Evolutionary conservation across 2,329 filamentous ascomycete species (phyloP).

Genomic region (Neofusicoccum cordaticola): DNA sequence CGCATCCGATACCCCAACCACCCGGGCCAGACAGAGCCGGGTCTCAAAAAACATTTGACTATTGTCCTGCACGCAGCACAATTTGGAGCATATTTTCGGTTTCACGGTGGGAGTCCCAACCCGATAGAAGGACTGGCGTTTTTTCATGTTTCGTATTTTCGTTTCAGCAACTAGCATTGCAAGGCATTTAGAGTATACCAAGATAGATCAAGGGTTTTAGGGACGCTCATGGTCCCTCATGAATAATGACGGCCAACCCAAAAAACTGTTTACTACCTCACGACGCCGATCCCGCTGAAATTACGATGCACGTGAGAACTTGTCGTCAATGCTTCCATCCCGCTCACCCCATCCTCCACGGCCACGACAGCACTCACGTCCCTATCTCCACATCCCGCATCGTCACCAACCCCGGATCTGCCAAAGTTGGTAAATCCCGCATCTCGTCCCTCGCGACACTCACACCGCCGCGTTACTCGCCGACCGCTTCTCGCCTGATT

Average conservation of each 20-base stretch:
- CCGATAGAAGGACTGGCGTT: constrained; percentile 9
- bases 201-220: constrained; percentile 1
- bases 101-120: neutral
- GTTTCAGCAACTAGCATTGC: neutral
- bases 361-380: neutral
- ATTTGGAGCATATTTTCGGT: neutral
- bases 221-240: neutral
- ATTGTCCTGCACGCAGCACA: neutral
- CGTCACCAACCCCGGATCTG: constrained; percentile 1
- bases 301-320: neutral
- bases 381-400: neutral
- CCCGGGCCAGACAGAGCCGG: neutral
- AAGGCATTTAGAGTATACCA: constrained; percentile 8
- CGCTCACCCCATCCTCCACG: neutral
- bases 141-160: neutral
- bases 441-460: neutral
- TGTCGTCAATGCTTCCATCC: neutral
- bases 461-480: constrained; percentile 1
- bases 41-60: neutral
- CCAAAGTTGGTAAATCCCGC: constrained; percentile 11
- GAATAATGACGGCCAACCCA: constrained; percentile 5
- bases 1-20: neutral
- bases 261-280: neutral
- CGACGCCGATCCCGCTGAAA: neutral
- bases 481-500: neutral